Conservation (phyloP, 768 basidiomycete genomes). For the Postia placenta region DNA sequence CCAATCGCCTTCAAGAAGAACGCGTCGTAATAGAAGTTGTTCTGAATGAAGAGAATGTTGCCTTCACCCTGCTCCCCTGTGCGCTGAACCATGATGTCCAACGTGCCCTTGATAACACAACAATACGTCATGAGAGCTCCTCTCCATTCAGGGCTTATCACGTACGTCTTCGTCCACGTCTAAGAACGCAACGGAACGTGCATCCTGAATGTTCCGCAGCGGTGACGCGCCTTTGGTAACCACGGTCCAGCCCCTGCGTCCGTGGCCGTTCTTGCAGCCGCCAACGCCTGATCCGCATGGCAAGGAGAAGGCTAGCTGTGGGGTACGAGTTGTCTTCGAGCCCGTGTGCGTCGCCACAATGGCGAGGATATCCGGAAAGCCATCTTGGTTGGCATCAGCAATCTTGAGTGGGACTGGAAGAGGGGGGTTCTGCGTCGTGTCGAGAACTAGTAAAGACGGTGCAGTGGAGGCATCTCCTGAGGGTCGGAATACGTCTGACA, state of each 20-base stretch:
- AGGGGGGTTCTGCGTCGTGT: conserved; percentile 57
- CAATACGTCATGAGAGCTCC: not conserved
- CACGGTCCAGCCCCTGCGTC: conserved; percentile 60
- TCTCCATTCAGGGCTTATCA: not conserved
- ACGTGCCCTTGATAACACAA: conserved; percentile 54
- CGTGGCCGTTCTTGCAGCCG: conserved; percentile 52
- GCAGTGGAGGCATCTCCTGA: conserved; percentile 19
- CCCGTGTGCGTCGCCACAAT: conserved; percentile 44
- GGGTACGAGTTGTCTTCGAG: conserved; percentile 35
- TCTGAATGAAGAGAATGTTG: conserved; percentile 78
- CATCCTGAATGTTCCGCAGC: conserved; percentile 69
- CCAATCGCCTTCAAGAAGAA: conserved; percentile 98
- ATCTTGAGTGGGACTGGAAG: conserved; percentile 75
- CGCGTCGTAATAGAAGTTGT: conserved; percentile 97
- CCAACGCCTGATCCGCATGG: conserved; percentile 47
- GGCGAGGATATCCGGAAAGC: conserved; percentile 83
- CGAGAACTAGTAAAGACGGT: conserved; percentile 61
- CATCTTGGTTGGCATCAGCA: conserved; percentile 90
- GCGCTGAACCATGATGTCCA: conserved; percentile 91
- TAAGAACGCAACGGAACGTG: conserved; percentile 69
- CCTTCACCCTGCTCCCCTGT: conserved; percentile 61
- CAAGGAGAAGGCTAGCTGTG: conserved; percentile 57
- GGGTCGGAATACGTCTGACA: conserved; percentile 51
- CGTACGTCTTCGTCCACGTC: conserved; percentile 96
- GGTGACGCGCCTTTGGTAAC: conserved; percentile 52